These are phyloP conservation scores for Epicoccum sorghinum DNA, from an alignment of 2,329 filamentous ascomycete species.

Conservation along the genomic window DNA sequence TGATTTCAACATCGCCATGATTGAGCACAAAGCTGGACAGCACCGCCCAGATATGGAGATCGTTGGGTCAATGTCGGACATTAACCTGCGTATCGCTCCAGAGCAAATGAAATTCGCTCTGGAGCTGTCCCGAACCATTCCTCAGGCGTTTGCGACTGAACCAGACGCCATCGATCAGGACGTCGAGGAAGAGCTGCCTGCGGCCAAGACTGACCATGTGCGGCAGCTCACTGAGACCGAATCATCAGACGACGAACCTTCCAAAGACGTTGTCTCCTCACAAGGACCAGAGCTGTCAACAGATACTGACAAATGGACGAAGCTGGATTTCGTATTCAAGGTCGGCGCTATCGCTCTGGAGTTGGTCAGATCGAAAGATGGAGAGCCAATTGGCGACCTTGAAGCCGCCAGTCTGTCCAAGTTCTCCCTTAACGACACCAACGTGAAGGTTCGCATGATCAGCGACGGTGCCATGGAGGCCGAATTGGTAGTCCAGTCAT, in stretches of 20 bases:
- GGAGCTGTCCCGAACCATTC: conserved; percentile 85
- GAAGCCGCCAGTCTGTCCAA: conserved; percentile 84
- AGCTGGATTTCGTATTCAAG: conserved; percentile 89
- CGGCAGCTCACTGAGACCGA: conserved; percentile 52
- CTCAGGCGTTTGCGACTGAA: conserved; percentile 82
- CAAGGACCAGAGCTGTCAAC: conserved; percentile 71
- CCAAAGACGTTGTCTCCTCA: conserved; percentile 56
- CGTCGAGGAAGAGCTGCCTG: conserved; percentile 74
- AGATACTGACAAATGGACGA: conserved; percentile 80
- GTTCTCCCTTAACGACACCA: conserved; percentile 92
- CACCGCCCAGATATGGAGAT: conserved; percentile 91
- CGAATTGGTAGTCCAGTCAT: conserved; percentile 90
- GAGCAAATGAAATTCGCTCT: conserved; percentile 89
- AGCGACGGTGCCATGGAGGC: conserved; percentile 91
- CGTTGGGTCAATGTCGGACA: conserved; percentile 87
- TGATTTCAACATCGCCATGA: conserved; percentile 88
- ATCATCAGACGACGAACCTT: conserved; percentile 41
- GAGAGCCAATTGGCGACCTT: conserved; percentile 78
- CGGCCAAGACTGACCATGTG: conserved; percentile 58
- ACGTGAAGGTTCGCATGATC: conserved; percentile 89
- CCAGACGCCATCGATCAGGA: conserved; percentile 71
- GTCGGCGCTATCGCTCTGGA: conserved; percentile 88
- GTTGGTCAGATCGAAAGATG: conserved; percentile 76
- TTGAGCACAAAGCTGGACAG: conserved; percentile 78
- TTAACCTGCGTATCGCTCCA: conserved; percentile 88